Base-by-base conservation (phyloP, 1,139 yeast species). In the Geotrichum reessii region DNA sequence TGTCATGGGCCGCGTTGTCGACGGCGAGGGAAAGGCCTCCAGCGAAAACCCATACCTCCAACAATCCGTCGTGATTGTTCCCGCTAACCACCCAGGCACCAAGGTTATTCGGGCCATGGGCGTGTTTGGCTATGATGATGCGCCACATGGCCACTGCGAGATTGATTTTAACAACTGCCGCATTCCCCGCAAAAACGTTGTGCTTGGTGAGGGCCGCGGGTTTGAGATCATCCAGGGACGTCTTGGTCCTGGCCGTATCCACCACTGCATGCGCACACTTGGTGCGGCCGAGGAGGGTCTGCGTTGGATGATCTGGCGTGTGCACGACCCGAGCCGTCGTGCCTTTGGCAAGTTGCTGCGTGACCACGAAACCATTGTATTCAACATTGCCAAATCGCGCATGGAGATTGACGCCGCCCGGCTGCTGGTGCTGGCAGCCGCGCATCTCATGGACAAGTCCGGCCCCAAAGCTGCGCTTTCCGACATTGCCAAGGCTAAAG, bases 71-170 rank as follows among this genome's bases (percentile, higher is more conserved):
- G 70, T 85, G 56, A 78, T 84, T 33, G 73, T 85, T 55, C 87
- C 85, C 64, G 77, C 82, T 1, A 75, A 82, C 60, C 78, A 77
- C 5, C 76, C 84, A 0, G 87, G 87, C 2, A 85, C 81, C 42
- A 74, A 71, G 50, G 67, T 83, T 50, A 69, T 81, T 47, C 76
- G 89, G 56, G 86, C 88, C 6, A 75, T 84, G 67, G 65, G 70
- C 12, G 84, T 85, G 1, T 81, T 81, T 67, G 89, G 89, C 9
- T 83, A 76, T 64, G 89, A 84, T 66, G 89, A 84, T 67, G 88
- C 88, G 42, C 90, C 90, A 6, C 89, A 85, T 67, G 90, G 90
- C 9, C 90, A 85, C 67, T 81, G 82, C 74, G 89, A 85, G 69
- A 77, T 85, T 63, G 74, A 73, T 55, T 85, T 85, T 69, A 72